Conservation (phyloP, 2,329 filamentous ascomycete genomes). For the Rhinocladiella similis region DNA sequence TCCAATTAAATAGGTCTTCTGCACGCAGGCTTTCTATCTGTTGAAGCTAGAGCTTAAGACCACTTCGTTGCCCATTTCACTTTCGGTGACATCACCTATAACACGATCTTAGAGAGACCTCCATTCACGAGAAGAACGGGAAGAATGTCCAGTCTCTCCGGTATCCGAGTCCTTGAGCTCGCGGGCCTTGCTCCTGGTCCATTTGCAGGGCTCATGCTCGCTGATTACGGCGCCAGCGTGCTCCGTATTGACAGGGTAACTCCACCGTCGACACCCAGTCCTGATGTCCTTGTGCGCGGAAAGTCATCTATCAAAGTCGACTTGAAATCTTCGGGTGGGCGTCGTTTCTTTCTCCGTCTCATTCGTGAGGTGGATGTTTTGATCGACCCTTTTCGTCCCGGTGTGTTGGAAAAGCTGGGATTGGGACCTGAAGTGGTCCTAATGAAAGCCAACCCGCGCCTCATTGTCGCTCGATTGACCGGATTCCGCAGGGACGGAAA, state of each 20-base stretch:
- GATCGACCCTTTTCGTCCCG: conserved; percentile 90
- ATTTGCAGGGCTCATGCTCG: conserved; percentile 82
- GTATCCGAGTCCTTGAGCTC: conserved; percentile 61
- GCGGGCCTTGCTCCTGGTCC: conserved; percentile 74
- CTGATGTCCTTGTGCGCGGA: conserved; percentile 74
- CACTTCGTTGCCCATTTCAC: too few species aligned
- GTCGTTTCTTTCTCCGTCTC: conserved; percentile 66
- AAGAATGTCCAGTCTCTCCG: background rate
- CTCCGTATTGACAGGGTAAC: conserved; percentile 74
- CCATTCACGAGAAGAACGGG: too few species aligned
- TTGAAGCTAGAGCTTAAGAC: too few species aligned
- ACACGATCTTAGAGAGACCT: too few species aligned
- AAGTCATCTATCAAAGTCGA: conserved; percentile 77
- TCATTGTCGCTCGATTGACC: conserved; percentile 83
- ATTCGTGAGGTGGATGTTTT: conserved; percentile 69
- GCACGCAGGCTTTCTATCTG: too few species aligned
- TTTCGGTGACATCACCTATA: too few species aligned
- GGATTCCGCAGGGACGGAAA: conserved; percentile 85
- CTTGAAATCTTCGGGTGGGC: conserved; percentile 66
- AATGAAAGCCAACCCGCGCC: conserved; percentile 65
- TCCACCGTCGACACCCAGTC: conserved; percentile 54
- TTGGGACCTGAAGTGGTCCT: conserved; percentile 69
- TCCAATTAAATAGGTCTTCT: too few species aligned
- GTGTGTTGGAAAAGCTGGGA: conserved; percentile 80
- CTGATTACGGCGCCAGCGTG: conserved; percentile 85